Evolutionary conservation across 2,329 filamentous ascomycete species (phyloP).

Genomic region (Teratosphaeria gauchensis): DNA sequence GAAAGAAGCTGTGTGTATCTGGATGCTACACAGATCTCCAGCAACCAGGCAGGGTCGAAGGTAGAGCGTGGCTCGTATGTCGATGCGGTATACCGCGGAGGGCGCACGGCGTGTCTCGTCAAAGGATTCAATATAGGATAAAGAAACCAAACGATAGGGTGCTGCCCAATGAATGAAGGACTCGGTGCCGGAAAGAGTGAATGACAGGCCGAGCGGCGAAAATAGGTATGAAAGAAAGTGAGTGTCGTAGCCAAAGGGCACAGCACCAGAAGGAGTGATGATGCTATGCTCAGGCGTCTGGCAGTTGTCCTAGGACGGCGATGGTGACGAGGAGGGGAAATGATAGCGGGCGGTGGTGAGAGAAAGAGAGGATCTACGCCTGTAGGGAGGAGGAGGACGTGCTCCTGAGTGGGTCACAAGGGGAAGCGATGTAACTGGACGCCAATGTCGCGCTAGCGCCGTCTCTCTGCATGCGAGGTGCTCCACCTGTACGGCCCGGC

Average conservation of each 20-base stretch:
- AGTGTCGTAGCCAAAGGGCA: constrained; percentile 5
- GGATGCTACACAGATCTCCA: constrained; percentile 5
- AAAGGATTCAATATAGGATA: constrained; percentile 8
- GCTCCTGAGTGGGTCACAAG: not conserved
- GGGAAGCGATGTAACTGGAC: not conserved
- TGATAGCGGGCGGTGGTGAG: constrained; percentile 1
- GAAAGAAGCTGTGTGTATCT: constrained; percentile 7
- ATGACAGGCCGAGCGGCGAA: constrained; percentile 16
- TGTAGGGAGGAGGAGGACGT: not conserved
- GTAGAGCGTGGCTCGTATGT: not conserved
- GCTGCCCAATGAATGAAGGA: constrained; percentile 15
- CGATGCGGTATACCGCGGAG: not conserved
- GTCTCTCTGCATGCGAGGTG: not conserved
- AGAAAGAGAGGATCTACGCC: not conserved
- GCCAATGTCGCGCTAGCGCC: not conserved
- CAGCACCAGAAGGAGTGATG: constrained; percentile 26
- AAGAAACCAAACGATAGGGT: constrained; percentile 10
- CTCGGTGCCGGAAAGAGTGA: constrained; percentile 23
- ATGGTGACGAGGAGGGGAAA: not conserved
- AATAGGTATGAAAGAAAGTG: constrained; percentile 13
- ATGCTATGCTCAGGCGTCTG: constrained; percentile 11
- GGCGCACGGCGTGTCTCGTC: not conserved
- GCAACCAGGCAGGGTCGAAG: constrained; percentile 7
- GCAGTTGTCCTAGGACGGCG: not conserved
- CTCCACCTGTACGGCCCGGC: not conserved